Conservation (phyloP, 2,329 filamentous ascomycete species). For the Beauveria australis region DNA sequence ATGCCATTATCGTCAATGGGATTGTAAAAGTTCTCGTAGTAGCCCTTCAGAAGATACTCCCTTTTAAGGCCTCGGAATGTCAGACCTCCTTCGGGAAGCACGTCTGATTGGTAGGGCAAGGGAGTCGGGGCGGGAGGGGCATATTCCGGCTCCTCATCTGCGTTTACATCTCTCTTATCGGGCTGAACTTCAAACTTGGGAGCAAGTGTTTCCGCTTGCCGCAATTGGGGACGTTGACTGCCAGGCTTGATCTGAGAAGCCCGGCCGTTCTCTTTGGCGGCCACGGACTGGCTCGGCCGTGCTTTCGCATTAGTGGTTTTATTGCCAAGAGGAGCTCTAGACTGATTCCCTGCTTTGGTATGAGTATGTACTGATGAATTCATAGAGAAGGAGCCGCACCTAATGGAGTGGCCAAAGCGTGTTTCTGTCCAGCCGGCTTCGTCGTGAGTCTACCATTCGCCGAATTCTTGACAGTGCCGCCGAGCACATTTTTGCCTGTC, state of each 20-base stretch:
- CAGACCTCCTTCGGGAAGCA: constrained; percentile 50
- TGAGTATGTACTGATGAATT: neutral
- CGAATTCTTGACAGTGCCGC: constrained; percentile 39
- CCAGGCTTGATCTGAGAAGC: constrained; percentile 53
- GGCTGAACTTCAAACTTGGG: constrained; percentile 57
- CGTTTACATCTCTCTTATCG: constrained; percentile 37
- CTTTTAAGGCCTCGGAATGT: constrained; percentile 50
- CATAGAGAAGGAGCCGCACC: constrained; percentile 44
- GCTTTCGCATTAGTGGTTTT: constrained; percentile 96
- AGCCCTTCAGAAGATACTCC: constrained; percentile 53
- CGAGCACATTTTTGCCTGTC: constrained; percentile 34
- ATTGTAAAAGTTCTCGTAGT: constrained; percentile 51
- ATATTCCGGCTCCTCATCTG: constrained; percentile 78
- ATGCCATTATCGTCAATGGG: constrained; percentile 61
- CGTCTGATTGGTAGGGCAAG: constrained; percentile 61
- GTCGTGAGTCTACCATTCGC: constrained; percentile 33
- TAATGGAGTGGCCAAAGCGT: constrained; percentile 67
- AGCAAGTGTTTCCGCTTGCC: constrained; percentile 40
- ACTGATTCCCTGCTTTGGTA: constrained; percentile 33
- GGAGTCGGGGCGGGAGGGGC: constrained; percentile 66
- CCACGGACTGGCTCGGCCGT: constrained; percentile 56
- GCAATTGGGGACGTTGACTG: constrained; percentile 49
- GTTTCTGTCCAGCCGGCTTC: constrained; percentile 39
- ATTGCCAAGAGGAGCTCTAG: constrained; percentile 75
- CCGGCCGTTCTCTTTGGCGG: constrained; percentile 50